Evolutionary conservation across 2,329 filamentous ascomycete genomes (phyloP).

Genomic region (Helminthosporium solani): DNA sequence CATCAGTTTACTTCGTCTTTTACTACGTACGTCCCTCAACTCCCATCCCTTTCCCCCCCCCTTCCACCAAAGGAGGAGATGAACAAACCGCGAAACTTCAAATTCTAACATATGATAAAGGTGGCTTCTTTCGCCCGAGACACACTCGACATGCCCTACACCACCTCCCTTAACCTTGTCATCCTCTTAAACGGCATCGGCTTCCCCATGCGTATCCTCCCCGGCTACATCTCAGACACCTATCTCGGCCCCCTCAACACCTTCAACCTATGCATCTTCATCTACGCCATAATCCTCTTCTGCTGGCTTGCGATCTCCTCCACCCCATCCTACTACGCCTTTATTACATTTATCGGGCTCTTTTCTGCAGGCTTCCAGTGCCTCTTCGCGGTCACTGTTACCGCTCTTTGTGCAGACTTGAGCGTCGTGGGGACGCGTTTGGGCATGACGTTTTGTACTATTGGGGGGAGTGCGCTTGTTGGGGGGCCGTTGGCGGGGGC

Average conservation of each 20-base stretch:
- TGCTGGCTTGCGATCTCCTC: neutral
- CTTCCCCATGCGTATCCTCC: no score
- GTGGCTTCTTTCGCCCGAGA: conserved; percentile 2
- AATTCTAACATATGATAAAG: neutral
- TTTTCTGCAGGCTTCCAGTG: conserved; percentile 52
- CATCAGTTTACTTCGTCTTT: conserved; percentile 59
- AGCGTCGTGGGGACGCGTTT: conserved; percentile 58
- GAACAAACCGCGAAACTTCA: no score
- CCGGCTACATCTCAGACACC: conserved; percentile 2
- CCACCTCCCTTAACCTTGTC: conserved; percentile 1
- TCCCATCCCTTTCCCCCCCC: no score
- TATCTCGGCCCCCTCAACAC: conserved; percentile 3
- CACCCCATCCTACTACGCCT: neutral
- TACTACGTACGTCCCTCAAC: conserved; percentile 56
- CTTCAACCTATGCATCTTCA: neutral
- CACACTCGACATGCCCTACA: neutral
- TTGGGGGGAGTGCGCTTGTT: neutral
- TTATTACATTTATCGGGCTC: neutral
- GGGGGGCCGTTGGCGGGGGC: neutral
- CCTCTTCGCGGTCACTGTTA: conserved; percentile 45
- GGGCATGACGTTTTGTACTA: conserved; percentile 29
- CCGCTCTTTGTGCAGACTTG: conserved; percentile 48
- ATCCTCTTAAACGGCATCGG: conserved; percentile 1
- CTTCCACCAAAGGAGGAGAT: no score
- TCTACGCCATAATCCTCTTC: neutral